A percentile compares a stretch with the other conserved stretches of the same genome.
Conservation (phyloP, 305 asterid genomes). For the Solanum aculeatissimum region DNA sequence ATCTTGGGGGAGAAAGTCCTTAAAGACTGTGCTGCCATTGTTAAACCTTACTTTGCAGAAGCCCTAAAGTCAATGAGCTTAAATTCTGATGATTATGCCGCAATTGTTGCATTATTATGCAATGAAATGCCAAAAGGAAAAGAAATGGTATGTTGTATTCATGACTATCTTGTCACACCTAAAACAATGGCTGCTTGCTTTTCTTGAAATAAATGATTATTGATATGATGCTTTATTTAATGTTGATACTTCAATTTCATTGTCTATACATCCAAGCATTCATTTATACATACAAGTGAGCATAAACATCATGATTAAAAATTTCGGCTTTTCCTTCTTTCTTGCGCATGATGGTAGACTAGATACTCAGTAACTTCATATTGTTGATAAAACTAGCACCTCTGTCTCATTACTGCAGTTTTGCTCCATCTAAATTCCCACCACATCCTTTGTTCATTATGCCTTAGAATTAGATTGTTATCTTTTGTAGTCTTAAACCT, state of each 20-base stretch:
- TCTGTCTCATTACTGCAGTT: not conserved
- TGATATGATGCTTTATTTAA: not conserved
- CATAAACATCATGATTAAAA: not conserved
- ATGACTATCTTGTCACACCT: not conserved
- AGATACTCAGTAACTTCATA: not conserved
- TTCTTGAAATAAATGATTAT: not conserved
- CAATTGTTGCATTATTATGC: constrained; percentile 32
- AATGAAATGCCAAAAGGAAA: constrained; percentile 22
- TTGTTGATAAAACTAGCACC: not conserved
- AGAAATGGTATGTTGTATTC: constrained; percentile 21
- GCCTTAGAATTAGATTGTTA: not conserved
- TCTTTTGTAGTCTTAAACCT: not conserved
- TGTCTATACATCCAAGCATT: not conserved
- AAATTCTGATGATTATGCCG: constrained; percentile 35
- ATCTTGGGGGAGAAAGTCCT: constrained; percentile 50
- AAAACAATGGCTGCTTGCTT: not conserved
- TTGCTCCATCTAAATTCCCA: not conserved
- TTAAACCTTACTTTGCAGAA: constrained; percentile 30
- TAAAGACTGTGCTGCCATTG: constrained; percentile 36
- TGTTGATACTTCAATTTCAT: not conserved
- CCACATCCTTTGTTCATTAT: not conserved
- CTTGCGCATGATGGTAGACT: not conserved
- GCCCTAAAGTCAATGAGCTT: constrained; percentile 38
- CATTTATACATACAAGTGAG: not conserved
- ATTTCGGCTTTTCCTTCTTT: not conserved